These are phyloP conservation scores for Sclerotinia minor DNA, from an alignment of 2,329 filamentous ascomycete species.

Conservation along the genomic window DNA sequence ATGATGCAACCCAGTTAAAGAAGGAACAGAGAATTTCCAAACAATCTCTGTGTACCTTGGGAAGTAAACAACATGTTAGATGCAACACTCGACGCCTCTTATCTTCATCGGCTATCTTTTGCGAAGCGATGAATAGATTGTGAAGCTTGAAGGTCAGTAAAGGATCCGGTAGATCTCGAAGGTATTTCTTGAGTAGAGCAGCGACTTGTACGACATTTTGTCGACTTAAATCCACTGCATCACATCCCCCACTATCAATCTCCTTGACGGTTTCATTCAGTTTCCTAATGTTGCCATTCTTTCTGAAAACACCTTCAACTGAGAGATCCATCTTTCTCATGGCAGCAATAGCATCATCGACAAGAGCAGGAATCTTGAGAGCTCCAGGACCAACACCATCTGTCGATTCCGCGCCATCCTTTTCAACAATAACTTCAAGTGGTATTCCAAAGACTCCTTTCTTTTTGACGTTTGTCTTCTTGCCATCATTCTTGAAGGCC, in stretches of 20 bases:
- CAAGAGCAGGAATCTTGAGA: slow-evolving; percentile 84
- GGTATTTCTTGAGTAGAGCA: slow-evolving; percentile 90
- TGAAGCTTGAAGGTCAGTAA: slow-evolving; percentile 95
- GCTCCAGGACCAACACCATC: slow-evolving; percentile 92
- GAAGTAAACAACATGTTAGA: slow-evolving; percentile 86
- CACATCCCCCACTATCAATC: slow-evolving; percentile 83
- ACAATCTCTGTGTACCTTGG: slow-evolving; percentile 88
- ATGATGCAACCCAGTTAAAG: slow-evolving; percentile 95
- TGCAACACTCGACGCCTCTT: slow-evolving; percentile 84
- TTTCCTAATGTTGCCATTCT: slow-evolving; percentile 97
- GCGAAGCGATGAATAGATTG: slow-evolving; percentile 82
- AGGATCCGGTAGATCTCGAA: slow-evolving; percentile 91
- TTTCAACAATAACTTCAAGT: slow-evolving; percentile 84
- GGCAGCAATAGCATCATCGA: slow-evolving; percentile 91
- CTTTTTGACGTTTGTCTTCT: slow-evolving; percentile 73
- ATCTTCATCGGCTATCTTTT: slow-evolving; percentile 80
- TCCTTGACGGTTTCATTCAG: slow-evolving; percentile 81
- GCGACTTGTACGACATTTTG: slow-evolving; percentile 93
- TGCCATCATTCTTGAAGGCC: slow-evolving; percentile 83
- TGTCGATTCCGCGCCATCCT: slow-evolving; percentile 94
- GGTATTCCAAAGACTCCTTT: slow-evolving; percentile 92
- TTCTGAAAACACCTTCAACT: slow-evolving; percentile 96
- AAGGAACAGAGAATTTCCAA: slow-evolving; percentile 95
- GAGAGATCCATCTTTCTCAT: slow-evolving; percentile 99
- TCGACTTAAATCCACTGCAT: slow-evolving; percentile 80